Evolutionary conservation across 2,329 filamentous ascomycete species (phyloP).

Genomic region (Hymenoscyphus infarciens): DNA sequence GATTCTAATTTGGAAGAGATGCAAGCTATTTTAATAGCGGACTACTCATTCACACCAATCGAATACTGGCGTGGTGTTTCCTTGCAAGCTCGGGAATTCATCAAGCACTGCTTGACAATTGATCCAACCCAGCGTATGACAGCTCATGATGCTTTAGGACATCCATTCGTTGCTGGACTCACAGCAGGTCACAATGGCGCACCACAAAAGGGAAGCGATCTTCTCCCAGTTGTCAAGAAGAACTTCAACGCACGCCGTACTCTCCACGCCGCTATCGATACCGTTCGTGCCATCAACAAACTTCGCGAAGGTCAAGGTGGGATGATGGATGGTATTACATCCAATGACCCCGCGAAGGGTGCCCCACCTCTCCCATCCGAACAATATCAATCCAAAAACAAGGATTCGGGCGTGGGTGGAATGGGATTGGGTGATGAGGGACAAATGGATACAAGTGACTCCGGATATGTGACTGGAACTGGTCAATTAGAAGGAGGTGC

Average conservation of each 20-base stretch:
- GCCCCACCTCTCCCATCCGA: constrained; percentile 32
- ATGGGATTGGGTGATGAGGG: constrained; percentile 24
- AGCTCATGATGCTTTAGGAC: constrained; percentile 71
- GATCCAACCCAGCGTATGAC: constrained; percentile 87
- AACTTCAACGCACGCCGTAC: constrained; percentile 70
- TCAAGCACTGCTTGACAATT: constrained; percentile 85
- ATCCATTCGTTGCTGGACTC: constrained; percentile 59
- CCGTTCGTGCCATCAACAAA: constrained; percentile 68
- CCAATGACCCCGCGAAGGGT: constrained; percentile 47
- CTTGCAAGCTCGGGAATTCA: constrained; percentile 82
- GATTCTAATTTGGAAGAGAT: constrained; percentile 98
- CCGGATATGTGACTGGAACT: constrained; percentile 25
- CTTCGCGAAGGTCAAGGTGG: constrained; percentile 57
- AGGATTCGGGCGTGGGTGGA: constrained; percentile 42
- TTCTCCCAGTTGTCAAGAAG: constrained; percentile 68
- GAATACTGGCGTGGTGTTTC: constrained; percentile 98
- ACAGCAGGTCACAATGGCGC: constrained; percentile 41
- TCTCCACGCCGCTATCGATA: constrained; percentile 67
- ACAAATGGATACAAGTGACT: constrained; percentile 28
- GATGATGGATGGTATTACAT: constrained; percentile 59
- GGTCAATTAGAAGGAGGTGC: constrained; percentile 14
- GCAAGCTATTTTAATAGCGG: constrained; percentile 95
- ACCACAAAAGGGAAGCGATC: constrained; percentile 53
- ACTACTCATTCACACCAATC: constrained; percentile 90
- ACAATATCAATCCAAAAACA: constrained; percentile 36